Evolutionary conservation across 2,329 filamentous ascomycete species (phyloP).

Genomic region (Pseudogymnoascus sp.): DNA sequence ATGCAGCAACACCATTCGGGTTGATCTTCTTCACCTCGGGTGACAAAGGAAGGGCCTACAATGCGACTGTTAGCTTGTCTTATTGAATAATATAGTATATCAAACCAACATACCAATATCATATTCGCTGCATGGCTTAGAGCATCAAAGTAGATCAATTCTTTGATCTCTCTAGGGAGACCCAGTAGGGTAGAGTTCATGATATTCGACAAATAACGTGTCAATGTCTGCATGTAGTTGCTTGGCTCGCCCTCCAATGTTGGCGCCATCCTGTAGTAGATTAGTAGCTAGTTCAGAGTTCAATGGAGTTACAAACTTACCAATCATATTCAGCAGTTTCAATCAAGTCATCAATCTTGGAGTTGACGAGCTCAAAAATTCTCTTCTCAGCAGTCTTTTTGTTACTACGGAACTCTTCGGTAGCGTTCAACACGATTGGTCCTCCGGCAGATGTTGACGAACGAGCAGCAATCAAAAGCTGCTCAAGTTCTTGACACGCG

Average conservation of each 20-base stretch:
- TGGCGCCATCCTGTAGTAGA: conserved; percentile 41
- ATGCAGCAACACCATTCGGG: conserved; percentile 69
- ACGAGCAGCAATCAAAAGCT: conserved; percentile 73
- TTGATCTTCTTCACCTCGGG: conserved; percentile 78
- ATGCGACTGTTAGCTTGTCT: not conserved
- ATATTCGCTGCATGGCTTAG: conserved; percentile 82
- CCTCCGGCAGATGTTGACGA: conserved; percentile 75
- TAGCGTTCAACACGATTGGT: conserved; percentile 71
- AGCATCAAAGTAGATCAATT: conserved; percentile 95
- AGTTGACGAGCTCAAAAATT: conserved; percentile 97
- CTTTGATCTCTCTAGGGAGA: conserved; percentile 91
- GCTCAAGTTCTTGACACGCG: conserved; percentile 83
- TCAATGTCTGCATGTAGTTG: conserved; percentile 93
- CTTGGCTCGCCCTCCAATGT: conserved; percentile 64
- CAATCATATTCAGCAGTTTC: conserved; percentile 98
- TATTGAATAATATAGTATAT: not conserved
- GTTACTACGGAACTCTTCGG: conserved; percentile 75
- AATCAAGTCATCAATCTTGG: conserved; percentile 94
- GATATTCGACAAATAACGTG: conserved; percentile 85
- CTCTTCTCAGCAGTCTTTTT: conserved; percentile 96
- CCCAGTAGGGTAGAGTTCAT: conserved; percentile 92
- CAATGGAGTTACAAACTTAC: conserved; percentile 37
- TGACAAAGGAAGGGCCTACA: conserved; percentile 43
- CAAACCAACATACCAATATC: conserved; percentile 51
- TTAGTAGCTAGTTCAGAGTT: conserved; percentile 10